Conservation (phyloP, 805 yeast genomes). For the Candida maris region DNA sequence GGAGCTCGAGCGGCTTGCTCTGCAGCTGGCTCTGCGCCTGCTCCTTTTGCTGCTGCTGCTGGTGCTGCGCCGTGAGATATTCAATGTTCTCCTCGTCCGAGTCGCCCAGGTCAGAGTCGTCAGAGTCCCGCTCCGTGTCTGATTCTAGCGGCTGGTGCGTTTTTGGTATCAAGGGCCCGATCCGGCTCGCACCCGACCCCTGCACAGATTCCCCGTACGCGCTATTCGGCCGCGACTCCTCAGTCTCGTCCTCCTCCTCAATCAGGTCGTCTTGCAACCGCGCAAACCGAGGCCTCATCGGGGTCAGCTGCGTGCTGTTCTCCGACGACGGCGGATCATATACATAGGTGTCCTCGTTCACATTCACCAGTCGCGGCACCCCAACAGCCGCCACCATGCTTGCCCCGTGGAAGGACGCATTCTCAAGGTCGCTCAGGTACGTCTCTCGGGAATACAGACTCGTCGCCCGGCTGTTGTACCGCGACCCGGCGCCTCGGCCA, state of each 20-base stretch:
- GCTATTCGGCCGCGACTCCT: not conserved
- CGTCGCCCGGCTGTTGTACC: constrained; percentile 19
- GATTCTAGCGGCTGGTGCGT: constrained; percentile 7
- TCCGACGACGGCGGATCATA: constrained; percentile 12
- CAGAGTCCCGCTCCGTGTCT: constrained; percentile 11
- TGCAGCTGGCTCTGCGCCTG: constrained; percentile 6
- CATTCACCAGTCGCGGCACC: constrained; percentile 23
- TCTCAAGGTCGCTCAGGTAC: constrained; percentile 31
- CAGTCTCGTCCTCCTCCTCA: constrained; percentile 23
- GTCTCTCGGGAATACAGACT: constrained; percentile 32
- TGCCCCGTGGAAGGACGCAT: constrained; percentile 32
- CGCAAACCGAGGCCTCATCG: constrained; percentile 18
- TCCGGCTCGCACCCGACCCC: constrained; percentile 3
- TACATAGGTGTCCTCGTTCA: constrained; percentile 27
- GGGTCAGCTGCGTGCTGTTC: constrained; percentile 6
- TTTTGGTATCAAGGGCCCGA: constrained; percentile 16
- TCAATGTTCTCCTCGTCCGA: constrained; percentile 34
- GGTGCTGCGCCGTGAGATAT: constrained; percentile 23
- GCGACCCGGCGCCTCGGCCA: constrained; percentile 13
- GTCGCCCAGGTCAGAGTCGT: constrained; percentile 27
- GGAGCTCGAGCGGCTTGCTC: constrained; percentile 18
- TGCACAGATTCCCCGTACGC: not conserved
- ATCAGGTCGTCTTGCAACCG: constrained; percentile 20
- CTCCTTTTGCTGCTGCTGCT: constrained; percentile 14
- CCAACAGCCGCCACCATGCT: constrained; percentile 28